Conservation (phyloP, 1,284 basidiomycete genomes). For the Marasmius sp. region DNA sequence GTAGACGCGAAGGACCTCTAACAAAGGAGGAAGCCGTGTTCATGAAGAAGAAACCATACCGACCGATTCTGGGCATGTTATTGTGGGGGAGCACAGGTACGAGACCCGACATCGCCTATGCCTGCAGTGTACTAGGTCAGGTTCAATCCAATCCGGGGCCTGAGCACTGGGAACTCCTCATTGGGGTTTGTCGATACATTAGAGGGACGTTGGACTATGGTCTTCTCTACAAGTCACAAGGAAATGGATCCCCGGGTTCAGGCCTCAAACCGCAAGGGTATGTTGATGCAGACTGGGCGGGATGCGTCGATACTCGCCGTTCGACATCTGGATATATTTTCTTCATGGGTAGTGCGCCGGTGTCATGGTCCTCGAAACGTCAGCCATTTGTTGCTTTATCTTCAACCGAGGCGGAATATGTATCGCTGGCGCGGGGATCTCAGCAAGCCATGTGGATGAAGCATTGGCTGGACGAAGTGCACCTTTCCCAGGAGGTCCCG, state of each 20-base stretch:
- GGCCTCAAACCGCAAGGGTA: slow-evolving; percentile 5
- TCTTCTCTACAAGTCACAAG: not conserved
- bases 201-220: not conserved
- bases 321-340: slow-evolving; percentile 12
- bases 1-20: not conserved
- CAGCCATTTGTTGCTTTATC: not conserved
- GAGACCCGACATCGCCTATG: slow-evolving; percentile 8
- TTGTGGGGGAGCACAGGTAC: slow-evolving; percentile 11
- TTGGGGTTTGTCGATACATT: not conserved
- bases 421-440: not conserved
- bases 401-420: not conserved
- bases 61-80: slow-evolving; percentile 5
- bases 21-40: slow-evolving; percentile 5
- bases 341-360: slow-evolving; percentile 11
- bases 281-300: slow-evolving; percentile 12
- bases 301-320: slow-evolving; percentile 2
- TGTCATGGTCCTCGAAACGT: slow-evolving; percentile 14
- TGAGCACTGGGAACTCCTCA: not conserved
- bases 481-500: not conserved
- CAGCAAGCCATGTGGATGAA: not conserved
- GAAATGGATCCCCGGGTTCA: not conserved
- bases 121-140: slow-evolving; percentile 13
- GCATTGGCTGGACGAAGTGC: not conserved
- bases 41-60: slow-evolving; percentile 15
- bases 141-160: no score